Evolutionary conservation across 2,329 filamentous ascomycete genomes (phyloP).

Genomic region (Exophiala phaeomuriformis): DNA sequence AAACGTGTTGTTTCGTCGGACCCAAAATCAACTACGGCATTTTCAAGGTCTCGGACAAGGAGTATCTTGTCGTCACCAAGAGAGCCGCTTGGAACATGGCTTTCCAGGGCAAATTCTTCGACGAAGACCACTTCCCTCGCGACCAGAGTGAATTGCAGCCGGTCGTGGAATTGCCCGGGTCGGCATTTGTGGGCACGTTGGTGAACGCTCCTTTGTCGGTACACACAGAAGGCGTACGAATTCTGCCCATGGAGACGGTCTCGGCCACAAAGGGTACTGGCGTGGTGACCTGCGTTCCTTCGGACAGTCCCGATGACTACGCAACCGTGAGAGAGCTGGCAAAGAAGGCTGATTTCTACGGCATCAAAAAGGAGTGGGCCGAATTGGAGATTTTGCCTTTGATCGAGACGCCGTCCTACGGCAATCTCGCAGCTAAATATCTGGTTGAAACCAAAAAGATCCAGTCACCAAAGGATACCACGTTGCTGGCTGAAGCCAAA

Average conservation of each 20-base stretch:
- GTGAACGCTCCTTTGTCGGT: conserved; percentile 83
- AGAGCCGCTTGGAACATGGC: conserved; percentile 90
- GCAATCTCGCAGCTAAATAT: conserved; percentile 72
- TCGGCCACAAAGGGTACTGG: conserved; percentile 91
- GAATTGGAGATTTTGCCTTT: conserved; percentile 83
- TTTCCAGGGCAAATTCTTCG: conserved; percentile 77
- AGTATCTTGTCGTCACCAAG: conserved; percentile 70
- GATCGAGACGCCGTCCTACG: conserved; percentile 80
- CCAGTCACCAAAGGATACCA: conserved; percentile 87
- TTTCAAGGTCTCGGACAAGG: conserved; percentile 66
- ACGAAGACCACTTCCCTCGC: conserved; percentile 39
- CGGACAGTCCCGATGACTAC: conserved; percentile 92
- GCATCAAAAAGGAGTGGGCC: conserved; percentile 94
- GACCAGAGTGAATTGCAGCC: conserved; percentile 67
- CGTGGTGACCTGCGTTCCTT: conserved; percentile 91
- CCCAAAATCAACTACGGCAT: conserved; percentile 84
- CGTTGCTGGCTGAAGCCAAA: conserved; percentile 86
- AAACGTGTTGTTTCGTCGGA: conserved; percentile 91
- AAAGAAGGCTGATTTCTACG: conserved; percentile 95
- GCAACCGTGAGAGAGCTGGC: conserved; percentile 78
- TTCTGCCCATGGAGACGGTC: conserved; percentile 92
- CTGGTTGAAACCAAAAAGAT: conserved; percentile 94
- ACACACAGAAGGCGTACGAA: conserved; percentile 73
- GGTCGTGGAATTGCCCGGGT: conserved; percentile 66
- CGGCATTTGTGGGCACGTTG: conserved; percentile 77